phyloP scores from a whole-genome alignment of 805 yeast genomes.

The Nematodospora valgi region DNA sequence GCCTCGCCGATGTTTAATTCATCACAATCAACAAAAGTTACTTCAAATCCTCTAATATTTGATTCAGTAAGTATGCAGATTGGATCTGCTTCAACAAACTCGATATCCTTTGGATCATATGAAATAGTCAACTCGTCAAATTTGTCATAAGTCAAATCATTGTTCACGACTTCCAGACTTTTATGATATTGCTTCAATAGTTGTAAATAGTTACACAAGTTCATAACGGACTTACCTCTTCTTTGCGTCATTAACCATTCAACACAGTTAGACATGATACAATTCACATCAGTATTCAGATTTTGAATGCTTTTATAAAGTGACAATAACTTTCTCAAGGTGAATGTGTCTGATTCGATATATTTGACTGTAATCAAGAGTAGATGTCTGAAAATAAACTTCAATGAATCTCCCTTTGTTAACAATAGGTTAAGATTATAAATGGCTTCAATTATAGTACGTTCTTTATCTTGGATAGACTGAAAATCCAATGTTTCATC shows the following conservation, averaged over 20 bases:
- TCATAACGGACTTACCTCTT: not conserved
- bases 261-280: conserved; percentile 18
- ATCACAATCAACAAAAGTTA: conserved; percentile 3
- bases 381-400: conserved; percentile 21
- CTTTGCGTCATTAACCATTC: conserved; percentile 16
- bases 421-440: conserved; percentile 17
- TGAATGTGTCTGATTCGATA: conserved; percentile 9
- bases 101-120: conserved; percentile 1
- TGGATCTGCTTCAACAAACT: conserved; percentile 2
- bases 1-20: conserved; percentile 7
- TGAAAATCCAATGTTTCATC: too few relatives aligned
- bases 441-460: conserved; percentile 11
- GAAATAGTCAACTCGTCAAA: too few relatives aligned
- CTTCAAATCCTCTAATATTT: conserved; percentile 4
- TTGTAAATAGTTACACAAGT: not conserved
- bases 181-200: not conserved
- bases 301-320: conserved; percentile 16
- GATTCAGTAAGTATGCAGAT: not conserved
- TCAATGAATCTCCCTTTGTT: conserved; percentile 26
- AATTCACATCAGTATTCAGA: conserved; percentile 13
- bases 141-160: not conserved
- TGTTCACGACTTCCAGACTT: too few relatives aligned
- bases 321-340: conserved; percentile 16
- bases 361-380: conserved; percentile 19
- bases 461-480: conserved; percentile 2